phyloP scores from a whole-genome alignment of 257 asterid species.

The Fraxinus pennsylvanica region DNA sequence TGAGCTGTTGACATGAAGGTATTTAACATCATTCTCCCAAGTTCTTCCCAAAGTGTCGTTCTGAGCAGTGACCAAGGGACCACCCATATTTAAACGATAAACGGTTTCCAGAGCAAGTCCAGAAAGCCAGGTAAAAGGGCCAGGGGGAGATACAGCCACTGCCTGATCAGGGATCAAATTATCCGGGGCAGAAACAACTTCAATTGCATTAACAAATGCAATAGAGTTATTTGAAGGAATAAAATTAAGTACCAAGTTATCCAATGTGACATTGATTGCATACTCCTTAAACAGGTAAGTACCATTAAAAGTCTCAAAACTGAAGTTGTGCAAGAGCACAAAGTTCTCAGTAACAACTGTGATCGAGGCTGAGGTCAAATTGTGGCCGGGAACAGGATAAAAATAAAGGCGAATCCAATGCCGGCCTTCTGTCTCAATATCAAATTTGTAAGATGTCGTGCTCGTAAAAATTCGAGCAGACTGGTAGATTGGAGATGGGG shows the following conservation, averaged over 20 bases:
- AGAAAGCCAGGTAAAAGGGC: constrained; percentile 46
- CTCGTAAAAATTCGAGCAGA: constrained; percentile 56
- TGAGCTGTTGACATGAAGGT: constrained; percentile 70
- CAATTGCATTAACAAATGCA: constrained; percentile 76
- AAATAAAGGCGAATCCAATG: constrained; percentile 77
- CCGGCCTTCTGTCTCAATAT: constrained; percentile 48
- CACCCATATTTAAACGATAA: constrained; percentile 75
- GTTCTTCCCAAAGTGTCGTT: constrained; percentile 73
- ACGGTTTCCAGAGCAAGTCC: constrained; percentile 54
- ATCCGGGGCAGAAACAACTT: constrained; percentile 68
- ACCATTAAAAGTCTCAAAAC: constrained; percentile 42
- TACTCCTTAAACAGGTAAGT: constrained; percentile 61
- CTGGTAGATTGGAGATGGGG: constrained; percentile 61
- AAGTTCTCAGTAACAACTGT: constrained; percentile 65
- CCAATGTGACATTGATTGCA: constrained; percentile 58
- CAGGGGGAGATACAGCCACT: constrained; percentile 32
- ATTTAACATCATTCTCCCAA: constrained; percentile 73
- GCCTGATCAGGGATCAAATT: constrained; percentile 57
- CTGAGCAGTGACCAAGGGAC: constrained; percentile 63
- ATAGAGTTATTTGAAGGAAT: constrained; percentile 51
- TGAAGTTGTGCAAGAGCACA: constrained; percentile 65
- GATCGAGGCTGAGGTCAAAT: constrained; percentile 54
- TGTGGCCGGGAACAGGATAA: constrained; percentile 53
- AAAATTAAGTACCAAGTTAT: constrained; percentile 47
- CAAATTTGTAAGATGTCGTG: constrained; percentile 54